Evolutionary conservation across 2,329 filamentous ascomycete genomes (phyloP), one percentile per base, ranked within the genome.

Genomic region (Chaetomiaceae sp.): DNA sequence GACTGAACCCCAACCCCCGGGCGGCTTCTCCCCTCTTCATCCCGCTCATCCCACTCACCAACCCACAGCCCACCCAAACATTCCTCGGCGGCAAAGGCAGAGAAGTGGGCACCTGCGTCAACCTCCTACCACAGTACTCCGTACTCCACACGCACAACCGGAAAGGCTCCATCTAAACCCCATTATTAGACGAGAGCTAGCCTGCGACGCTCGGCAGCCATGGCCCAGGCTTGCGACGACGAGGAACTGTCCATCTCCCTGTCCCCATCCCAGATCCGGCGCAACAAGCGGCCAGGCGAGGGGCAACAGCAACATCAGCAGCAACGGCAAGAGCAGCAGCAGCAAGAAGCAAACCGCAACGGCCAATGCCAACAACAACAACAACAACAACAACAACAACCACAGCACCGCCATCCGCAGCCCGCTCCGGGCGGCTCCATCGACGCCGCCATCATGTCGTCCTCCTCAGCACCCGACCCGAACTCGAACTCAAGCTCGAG

Each of bases 181-280:
- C n/a, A n/a, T 39, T 38, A 39, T 44, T 40, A 43, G 41, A 48
- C 50, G 44, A 40, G 23, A 48, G 52, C 34, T 41, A 37, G 34
- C 41, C 27, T 41, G 16, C 43, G 16, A 30, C 17, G 17, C 33
- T 20, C 38, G 38, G 39, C 41, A 34, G 41, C 41, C 38, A 60
- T 60, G 57, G 57, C 59, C 23, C 55, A 51, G 45, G 58, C 59
- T 48, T 61, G 59, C 68, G 86, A 91, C 66, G 86, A 90, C 68
- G 87, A 89, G 73, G 87, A 91, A 73, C 82, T 91, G 59, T 87
- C 86, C 69, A 87, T 91, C 67, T 86, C 85, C 62, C 74, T 89
- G 58, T 82, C 80, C 51, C 80, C 81, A 31, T 79, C 81, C 46
- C 76, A 83, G 62, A 79, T 83, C 61, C 80, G 82, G 56, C 81